Base-by-base conservation (phyloP, 176 grass and related monocot species). In the Oryza officinalis region DNA sequence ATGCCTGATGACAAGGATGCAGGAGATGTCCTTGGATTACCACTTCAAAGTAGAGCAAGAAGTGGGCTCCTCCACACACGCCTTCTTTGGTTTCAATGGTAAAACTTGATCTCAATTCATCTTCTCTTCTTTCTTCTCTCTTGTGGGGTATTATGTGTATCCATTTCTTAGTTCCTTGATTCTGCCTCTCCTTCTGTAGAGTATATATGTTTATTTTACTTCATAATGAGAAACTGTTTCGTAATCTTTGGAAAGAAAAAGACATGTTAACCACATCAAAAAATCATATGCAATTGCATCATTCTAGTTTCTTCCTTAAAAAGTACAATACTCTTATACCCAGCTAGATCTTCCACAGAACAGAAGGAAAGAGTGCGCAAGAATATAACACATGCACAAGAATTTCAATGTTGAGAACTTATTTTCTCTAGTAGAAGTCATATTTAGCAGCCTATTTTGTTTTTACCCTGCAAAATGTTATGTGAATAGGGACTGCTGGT, bases 11-110 rank as follows among this genome's bases (percentile, higher is more conserved):
- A 92, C 92, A 37, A 92, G 90, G 64, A 92, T 94, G 87, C 92
- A 94, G 80, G 92, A 94, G 78, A 94, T 94, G 90, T 94, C 92
- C 38, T 25, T 94, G 73, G 90, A 94, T 78, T 94, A 94, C 82
- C 92, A 94, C 84, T 94, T 92, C 31, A 90, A 80, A 9, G 87
- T 94, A 63, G 92, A 94, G 76, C 92, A 94, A 74, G 89, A 94
- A 80, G 89, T 78, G 17, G 92, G 92, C 8, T 94, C 92, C 22
- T 85, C 87, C 13, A 73, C 70, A 20, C 80, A 89, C 27, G 81
- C 87, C 59, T 94, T 94, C 81, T 94, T 94, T 27, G 90, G 90
- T 1, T 92, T 93, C 90, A 92, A 95, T 15, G 91, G 94, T 92
- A 82, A 83, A n/a, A 31, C 18, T 63, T 13, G 2, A 12, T 35